phyloP scores from a whole-genome alignment of 176 grass and related monocot species.

The Hordeum vulgare region MorexV3_pseudomolecules_assembly NC_058522.1:500324697-500325196 shows the following conservation, averaged over 20 bases:
- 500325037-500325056: conserved; percentile 26
- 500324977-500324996: conserved; percentile 29
- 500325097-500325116: conserved; percentile 30
- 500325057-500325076: conserved; percentile 41
- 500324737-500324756: neutral
- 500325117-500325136: conserved; percentile 55
- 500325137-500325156: conserved; percentile 55
- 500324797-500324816: neutral
- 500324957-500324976: conserved; percentile 59
- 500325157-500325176: conserved; percentile 25
- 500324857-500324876: neutral
- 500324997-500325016: conserved; percentile 29
- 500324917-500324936: conserved; percentile 42
- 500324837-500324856: neutral
- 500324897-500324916: conserved; percentile 18
- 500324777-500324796: neutral
- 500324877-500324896: neutral
- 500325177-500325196: too few species aligned
- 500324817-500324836: too few species aligned
- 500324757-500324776: neutral
- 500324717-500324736: neutral
- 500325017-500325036: conserved; percentile 39
- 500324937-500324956: conserved; percentile 51
- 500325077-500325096: conserved; percentile 45
- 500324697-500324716: neutral